phyloP scores from a whole-genome alignment of 257 asterid species.

The Gentiana straminea region DNA sequence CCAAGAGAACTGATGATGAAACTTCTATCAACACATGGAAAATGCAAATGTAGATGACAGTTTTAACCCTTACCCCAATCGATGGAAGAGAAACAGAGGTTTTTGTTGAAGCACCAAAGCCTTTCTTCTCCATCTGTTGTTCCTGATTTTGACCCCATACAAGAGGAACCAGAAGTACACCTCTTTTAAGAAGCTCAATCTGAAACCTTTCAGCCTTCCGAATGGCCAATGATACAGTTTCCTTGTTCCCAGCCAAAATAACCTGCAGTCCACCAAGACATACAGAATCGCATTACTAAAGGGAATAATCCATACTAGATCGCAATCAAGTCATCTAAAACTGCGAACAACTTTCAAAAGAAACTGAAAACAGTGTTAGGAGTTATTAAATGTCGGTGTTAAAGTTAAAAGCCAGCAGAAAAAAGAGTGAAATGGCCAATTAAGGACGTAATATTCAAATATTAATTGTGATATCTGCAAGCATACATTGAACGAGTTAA shows the following conservation, averaged over 20 bases:
- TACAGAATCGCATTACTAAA: background rate
- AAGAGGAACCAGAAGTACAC: slow-evolving; percentile 78
- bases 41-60: slow-evolving; percentile 1
- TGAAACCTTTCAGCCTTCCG: slow-evolving; percentile 82
- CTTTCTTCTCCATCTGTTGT: slow-evolving; percentile 56
- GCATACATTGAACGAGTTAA: too few species aligned
- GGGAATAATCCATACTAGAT: slow-evolving; percentile 7
- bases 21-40: background rate
- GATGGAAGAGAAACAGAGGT: slow-evolving; percentile 80
- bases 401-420: too few species aligned
- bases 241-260: slow-evolving; percentile 85
- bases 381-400: too few species aligned
- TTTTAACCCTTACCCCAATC: slow-evolving; percentile 52
- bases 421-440: too few species aligned
- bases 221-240: slow-evolving; percentile 60
- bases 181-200: slow-evolving; percentile 68
- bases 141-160: slow-evolving; percentile 68
- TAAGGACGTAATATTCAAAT: too few species aligned
- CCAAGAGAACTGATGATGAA: background rate
- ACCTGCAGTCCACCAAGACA: slow-evolving; percentile 38
- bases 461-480: too few species aligned
- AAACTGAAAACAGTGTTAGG: too few species aligned
- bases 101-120: slow-evolving; percentile 73
- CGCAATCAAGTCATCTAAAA: slow-evolving; percentile 3
- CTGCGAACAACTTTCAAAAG: too few species aligned